Base-by-base conservation (phyloP, 2,329 filamentous ascomycete genomes). In the Alternaria sp. region DNA sequence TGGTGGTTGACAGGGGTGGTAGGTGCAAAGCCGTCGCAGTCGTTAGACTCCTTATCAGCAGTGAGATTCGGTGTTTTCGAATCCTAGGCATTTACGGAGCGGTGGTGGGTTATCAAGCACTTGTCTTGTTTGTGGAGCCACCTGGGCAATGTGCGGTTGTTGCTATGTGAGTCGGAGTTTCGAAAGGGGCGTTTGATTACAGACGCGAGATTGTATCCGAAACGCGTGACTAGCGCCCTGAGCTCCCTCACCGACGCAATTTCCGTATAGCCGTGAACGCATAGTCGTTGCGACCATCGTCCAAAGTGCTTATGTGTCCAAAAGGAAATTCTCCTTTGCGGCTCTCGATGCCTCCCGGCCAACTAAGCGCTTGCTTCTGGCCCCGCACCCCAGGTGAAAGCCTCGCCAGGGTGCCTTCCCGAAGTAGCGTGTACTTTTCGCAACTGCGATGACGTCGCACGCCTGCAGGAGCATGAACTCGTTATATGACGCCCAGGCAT, bases 131-230 rank as follows among this genome's bases (percentile, higher is more conserved):
- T 62, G 59, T 53, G 55, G 59, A 62, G 56, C 49, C 61, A 61
- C 63, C 62, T 67, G 66, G 64, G 61, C 65, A 54, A 67, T 60
- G 57, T 55, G 59, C 65, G 67, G 66, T 62, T 65, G 69, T 72
- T 73, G 73, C 66, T 69, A 63, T 61, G 63, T 57, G 57, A 48
- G 28, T 54, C 48, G 34, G 47, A 39, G 36, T 16, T 38, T 30
- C 42, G 61, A 67, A 65, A 64, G 66, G 67, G 56, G 64, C 34
- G 56, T 73, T 69, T 70, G 71, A 72, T 70, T 73, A 64, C 38
- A 41, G 54, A 64, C 67, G 65, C 65, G 69, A 71, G 64, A 66
- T 70, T 67, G 67, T 65, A 61, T 55, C 55, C 52, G 56, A 68
- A 65, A 70, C 69, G 67, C 69, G 67, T 60, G 32, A 62, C 63